Percentiles rank a stretch among this genome's conserved stretches.
Conservation (phyloP, 306 rosid genomes). For the Luffa acutangula region DNA sequence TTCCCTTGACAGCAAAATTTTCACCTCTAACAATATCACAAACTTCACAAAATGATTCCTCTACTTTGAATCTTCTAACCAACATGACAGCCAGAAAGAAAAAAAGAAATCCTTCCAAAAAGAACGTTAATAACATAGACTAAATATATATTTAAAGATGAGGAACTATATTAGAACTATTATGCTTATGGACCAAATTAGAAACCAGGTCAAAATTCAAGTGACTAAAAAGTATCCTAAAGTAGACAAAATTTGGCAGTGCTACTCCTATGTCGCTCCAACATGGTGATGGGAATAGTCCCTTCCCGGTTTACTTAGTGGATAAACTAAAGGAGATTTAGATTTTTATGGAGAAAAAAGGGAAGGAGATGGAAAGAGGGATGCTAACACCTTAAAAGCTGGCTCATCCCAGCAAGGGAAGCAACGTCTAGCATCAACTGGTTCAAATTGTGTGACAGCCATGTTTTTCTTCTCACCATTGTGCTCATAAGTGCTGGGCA, state of each 20-base stretch:
- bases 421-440: conserved; percentile 95
- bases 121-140: background rate
- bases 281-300: background rate
- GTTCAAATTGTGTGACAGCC: conserved; percentile 98
- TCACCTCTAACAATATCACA: background rate
- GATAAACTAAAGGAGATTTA: background rate
- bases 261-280: background rate
- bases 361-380: background rate
- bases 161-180: background rate
- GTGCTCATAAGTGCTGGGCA: conserved; percentile 54
- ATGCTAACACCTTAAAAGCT: conserved; percentile 67
- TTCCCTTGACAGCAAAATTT: background rate
- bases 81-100: background rate
- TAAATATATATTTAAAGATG: background rate
- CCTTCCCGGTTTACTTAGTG: background rate
- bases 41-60: background rate
- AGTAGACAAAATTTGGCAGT: background rate
- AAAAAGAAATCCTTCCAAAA: background rate
- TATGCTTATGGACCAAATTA: background rate
- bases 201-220: background rate
- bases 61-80: background rate
- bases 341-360: background rate
- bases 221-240: background rate
- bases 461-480: conserved; percentile 78
- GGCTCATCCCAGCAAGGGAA: conserved; percentile 99